Base-by-base conservation (phyloP, 1,284 basidiomycete species). In the Fomitopsis schrenkii region DNA sequence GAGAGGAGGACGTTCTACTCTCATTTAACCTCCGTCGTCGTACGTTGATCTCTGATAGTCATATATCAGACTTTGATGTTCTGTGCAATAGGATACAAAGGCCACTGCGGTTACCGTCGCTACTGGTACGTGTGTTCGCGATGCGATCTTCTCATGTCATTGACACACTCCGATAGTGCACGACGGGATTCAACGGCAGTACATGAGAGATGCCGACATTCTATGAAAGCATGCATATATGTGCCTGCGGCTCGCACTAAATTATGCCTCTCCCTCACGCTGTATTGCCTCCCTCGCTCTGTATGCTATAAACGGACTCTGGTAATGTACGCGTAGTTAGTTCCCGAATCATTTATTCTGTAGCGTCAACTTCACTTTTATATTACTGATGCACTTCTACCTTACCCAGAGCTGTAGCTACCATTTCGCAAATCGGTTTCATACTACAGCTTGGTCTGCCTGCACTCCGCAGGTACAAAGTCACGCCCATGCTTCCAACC, bases 81-180 rank as follows among this genome's bases (percentile, higher is more conserved):
- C n/a, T 19, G n/a, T 9, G 15, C n/a, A 45, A 36, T 56, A 74
- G 73, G 74, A 75, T 62, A 72, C 70, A n/a, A 67, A 71, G 55
- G 70, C 71, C 15, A 75, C 73, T n/a, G 65, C 68, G 44, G 67
- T 70, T 38, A 73, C 72, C n/a, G 67, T 74, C 6, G 64, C 68
- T 14, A 63, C 68, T 56, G 69, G 70, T 70, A 50, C 35, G 63
- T 57, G 28, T 5, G 52, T 15, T 57, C 45, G 4, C 28, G 7
- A n/a, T 22, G 22, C 30, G 19, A 1, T 17, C n/a, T 9, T 22
- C 5, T 17, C 28, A 8, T 41, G 45, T 35, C 17, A 33, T 54
- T 45, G 55, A 57, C 42, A 56, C 42, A 33, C 19, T 22, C 41
- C 40, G 57, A 17, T 58, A 71, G 73, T 74, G 22, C 72, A 71